phyloP scores from a whole-genome alignment of 768 basidiomycete genomes.

The Lentinula boryana region DNA sequence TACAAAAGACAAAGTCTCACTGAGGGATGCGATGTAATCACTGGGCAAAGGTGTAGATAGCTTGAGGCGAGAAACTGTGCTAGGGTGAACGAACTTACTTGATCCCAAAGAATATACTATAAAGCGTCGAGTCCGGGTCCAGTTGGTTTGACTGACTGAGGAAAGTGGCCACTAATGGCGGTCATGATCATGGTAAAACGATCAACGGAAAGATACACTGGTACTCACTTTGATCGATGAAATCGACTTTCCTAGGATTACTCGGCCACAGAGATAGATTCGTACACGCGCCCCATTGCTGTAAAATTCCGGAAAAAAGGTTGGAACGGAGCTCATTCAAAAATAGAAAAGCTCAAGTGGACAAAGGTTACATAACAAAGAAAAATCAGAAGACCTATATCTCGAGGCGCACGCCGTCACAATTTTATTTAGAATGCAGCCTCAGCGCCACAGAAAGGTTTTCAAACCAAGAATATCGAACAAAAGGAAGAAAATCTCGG shows the following conservation, averaged over 20 bases:
- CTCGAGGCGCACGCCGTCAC: background rate
- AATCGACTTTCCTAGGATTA: conserved; percentile 39
- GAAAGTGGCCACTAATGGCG: conserved; percentile 33
- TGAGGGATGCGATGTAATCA: conserved; percentile 36
- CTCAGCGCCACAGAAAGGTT: background rate
- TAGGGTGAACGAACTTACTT: conserved; percentile 27
- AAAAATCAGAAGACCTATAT: background rate
- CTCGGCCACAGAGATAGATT: conserved; percentile 47
- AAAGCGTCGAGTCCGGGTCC: conserved; percentile 42
- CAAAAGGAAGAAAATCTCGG: background rate
- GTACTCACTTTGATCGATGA: conserved; percentile 37
- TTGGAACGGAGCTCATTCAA: background rate
- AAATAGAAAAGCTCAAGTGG: background rate
- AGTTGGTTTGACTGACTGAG: conserved; percentile 37
- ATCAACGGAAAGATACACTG: background rate
- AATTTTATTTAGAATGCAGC: background rate
- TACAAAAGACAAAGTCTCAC: conserved; percentile 18
- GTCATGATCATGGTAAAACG: background rate
- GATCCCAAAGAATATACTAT: conserved; percentile 49
- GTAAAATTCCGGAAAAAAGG: background rate
- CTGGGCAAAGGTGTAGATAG: conserved; percentile 15
- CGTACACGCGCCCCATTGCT: conserved; percentile 40
- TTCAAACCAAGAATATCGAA: background rate
- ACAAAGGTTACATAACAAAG: background rate
- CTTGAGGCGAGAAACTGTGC: no score